Evolutionary conservation across 352 stramenopile species (phyloP), one percentile per base, ranked within the genome.

Genomic region (Phytopythium litorale): DNA sequence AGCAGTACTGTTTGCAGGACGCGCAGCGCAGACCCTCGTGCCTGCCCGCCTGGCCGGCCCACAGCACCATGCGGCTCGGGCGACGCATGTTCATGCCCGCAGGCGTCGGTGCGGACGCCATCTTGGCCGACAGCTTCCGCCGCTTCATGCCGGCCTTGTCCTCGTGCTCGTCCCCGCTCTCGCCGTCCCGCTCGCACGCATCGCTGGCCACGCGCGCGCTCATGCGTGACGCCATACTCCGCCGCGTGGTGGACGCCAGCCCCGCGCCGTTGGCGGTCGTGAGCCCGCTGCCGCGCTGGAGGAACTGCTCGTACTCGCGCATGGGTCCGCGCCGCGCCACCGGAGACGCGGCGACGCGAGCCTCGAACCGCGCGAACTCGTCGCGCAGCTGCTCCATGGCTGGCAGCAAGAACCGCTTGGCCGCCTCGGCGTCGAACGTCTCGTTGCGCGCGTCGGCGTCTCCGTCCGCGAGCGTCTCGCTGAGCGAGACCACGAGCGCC

Each of bases 1-100:
- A 95, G 65, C 87, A 95, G 60, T 95, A 95, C 62, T 95, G 87
- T 28, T 92, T 91, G 67, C 87, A 95, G 4, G 67, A 71, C 0
- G 75, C 72, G 46, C 87, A 95, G 18, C 85, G 87, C 18, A 95
- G 62, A 8, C 84, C 87, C 56, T 92, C 76, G 32, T 76, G 78
- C 55, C 89, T 93, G 19, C 87, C 87, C 1, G 84, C 88, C 42
- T 81, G 84, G 23, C 87, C 87, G 4, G 87, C 87, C 87, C 87
- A 95, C 4, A 91, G 62, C 56, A 94, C 84, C 83, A 93, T 92
- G 11, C 86, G 65, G 4, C 78, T 88, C 18, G 79, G 73, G 5
- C 81, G 73, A 18, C 52, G 53, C 53, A 49, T 33, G 12, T 5
- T 58, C 52, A 58, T 58, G 33, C 53, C 25, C 4, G 25, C 48